Evolutionary conservation across 164 flowering plant species (phyloP), one percentile per base, ranked within the genome.

Genomic region (Magnolia sinica): DNA sequence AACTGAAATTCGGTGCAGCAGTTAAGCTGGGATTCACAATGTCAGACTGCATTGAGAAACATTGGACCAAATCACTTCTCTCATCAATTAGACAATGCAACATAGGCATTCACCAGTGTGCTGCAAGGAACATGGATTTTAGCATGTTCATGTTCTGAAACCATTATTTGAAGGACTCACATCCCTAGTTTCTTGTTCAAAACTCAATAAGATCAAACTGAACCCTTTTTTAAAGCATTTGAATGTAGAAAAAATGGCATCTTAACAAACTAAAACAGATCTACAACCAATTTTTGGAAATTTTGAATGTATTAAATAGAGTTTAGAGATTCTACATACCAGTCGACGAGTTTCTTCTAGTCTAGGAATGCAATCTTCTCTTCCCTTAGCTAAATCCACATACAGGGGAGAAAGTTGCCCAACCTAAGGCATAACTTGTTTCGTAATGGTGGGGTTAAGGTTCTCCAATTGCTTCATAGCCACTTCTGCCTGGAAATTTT

Each of bases 351-450:
- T 95, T 85, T 95, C 99, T 82, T 95, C 99, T 58, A 98, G 99
- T 82, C 86, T 93, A 64, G 99, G 99, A 82, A 76, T 83, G 83
- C 92, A 93, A 78, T 93, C 91, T 85, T 93, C 98, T 84, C 93
- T 87, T 67, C 99, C 98, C 50, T 90, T 90, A 27, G 82, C 88
- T 79, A 95, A 90, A 83, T 95, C 99, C 92, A 88, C 86, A 84
- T 95, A 95, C 83, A 95, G 82, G 8, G 98, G 95, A 78, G 98
- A 94, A 68, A 95, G 94, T 75, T 95, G 98, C 86, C 93, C 97
- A 70, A 95, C 87, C 78, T 93, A 79, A 76, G 99, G 99, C 81
- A 92, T 88, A 76, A 91, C 87, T 85, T 95, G 99, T 86, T 92
- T 93, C 90, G 93, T 82, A 58, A 95, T 85, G 61, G 96, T 85